These are phyloP conservation scores for Geranium rotundifolium DNA, from an alignment of 345 rosid genomes.

Conservation along the genomic window DNA sequence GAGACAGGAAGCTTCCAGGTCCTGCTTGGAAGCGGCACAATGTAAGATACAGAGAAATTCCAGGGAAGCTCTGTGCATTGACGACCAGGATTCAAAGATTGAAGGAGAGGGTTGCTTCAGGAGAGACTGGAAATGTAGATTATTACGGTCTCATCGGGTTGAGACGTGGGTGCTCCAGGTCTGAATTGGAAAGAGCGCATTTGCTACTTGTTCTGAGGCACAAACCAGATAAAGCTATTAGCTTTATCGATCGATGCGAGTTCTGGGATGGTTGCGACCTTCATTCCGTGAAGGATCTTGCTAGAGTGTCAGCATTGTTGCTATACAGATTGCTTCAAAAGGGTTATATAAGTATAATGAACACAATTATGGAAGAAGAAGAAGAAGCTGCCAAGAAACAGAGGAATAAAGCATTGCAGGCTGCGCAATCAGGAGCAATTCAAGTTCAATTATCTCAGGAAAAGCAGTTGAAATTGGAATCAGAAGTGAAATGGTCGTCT, in stretches of 20 bases:
- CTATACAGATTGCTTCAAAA: constrained; percentile 35
- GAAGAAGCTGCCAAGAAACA: constrained; percentile 59
- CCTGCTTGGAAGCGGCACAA: constrained; percentile 40
- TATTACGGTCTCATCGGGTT: constrained; percentile 34
- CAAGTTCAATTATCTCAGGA: constrained; percentile 19
- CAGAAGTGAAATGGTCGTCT: constrained; percentile 8
- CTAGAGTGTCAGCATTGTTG: constrained; percentile 26
- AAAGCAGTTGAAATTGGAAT: constrained; percentile 17
- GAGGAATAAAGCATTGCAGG: constrained; percentile 42
- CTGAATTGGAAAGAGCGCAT: constrained; percentile 43
- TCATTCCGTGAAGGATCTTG: constrained; percentile 32
- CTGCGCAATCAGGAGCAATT: constrained; percentile 27
- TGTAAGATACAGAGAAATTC: constrained; percentile 29
- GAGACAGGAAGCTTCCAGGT: constrained; percentile 38
- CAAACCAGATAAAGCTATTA: constrained; percentile 30
- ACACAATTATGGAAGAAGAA: constrained; percentile 17
- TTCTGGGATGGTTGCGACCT: constrained; percentile 27
- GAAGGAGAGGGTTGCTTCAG: constrained; percentile 33
- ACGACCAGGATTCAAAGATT: constrained; percentile 23
- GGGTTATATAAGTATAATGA: constrained; percentile 21
- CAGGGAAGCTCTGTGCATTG: constrained; percentile 26
- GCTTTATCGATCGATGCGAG: constrained; percentile 35
- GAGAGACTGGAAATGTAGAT: constrained; percentile 36
- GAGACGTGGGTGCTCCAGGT: constrained; percentile 35
- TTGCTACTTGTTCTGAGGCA: constrained; percentile 29